Evolutionary conservation across 176 grass and related monocot genomes (phyloP), one percentile per base, ranked within the genome.

Genomic region (Dendrocalamus sinicus): DNA sequence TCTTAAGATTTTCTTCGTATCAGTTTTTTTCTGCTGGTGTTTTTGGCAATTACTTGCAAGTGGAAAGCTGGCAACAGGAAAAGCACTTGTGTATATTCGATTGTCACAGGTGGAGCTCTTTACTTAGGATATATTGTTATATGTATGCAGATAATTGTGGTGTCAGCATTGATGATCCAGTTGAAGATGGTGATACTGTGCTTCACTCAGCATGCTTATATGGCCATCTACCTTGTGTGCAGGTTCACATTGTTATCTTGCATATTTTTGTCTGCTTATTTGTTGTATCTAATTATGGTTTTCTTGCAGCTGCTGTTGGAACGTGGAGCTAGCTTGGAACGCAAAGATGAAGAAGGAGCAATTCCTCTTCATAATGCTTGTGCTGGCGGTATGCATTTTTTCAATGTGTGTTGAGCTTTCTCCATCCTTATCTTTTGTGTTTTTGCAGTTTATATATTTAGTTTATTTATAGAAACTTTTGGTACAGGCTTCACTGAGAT

Each of bases 171-270:
- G 86, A 98, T 94, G 96, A 94, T 89, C 96, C 96, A 76, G 90
- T 98, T 71, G 96, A 98, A 93, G 96, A 98, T 80, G 96, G 96
- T 73, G 96, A 98, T 90, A 98, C 96, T 28, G 76, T 98, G 63
- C 90, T 98, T 78, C 96, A 98, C 84, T 77, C 95, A 47, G 75
- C 93, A 84, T 98, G 96, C 92, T 94, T 98, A 84, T 98, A 98
- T 91, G 93, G 96, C 8, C 90, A 98, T 87, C 92, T 95, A 66
- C 82, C 91, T 67, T 98, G 96, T 72, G 93, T 95, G 39, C 88
- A 98, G 96, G 96, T 98, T 95, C 44, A 51, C 50, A 69, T 72
- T 85, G 12, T 80, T 81, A 84, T 67, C 66, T 62, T 9, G 45
- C 51, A 58, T 7, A 39, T 74, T 62, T 30, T 73, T 3, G 7